Evolutionary conservation across 306 rosid genomes (phyloP).

Genomic region (Echinosophora koreensis): DNA sequence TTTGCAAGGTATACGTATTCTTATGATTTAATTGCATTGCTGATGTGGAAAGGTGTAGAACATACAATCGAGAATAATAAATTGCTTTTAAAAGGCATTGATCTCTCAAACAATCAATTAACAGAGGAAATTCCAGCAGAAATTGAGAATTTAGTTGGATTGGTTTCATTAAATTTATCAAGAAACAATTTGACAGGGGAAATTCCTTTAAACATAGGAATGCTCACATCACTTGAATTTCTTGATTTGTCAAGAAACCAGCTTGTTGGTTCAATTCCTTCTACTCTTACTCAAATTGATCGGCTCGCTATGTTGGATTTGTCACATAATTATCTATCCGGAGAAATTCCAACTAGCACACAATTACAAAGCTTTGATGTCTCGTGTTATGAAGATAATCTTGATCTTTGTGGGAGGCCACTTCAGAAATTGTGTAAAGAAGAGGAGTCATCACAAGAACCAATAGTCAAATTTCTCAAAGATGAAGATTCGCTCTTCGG

Average conservation of each 20-base stretch:
- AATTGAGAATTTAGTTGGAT: neutral
- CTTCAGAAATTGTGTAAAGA: neutral
- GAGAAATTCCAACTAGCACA: neutral
- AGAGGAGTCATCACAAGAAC: neutral
- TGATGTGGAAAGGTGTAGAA: constrained; percentile 43
- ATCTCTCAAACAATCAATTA: constrained; percentile 40
- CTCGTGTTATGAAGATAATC: constrained; percentile 19
- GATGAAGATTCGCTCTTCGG: neutral
- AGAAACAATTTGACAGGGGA: neutral
- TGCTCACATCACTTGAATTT: neutral
- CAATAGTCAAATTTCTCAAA: neutral
- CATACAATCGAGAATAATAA: neutral
- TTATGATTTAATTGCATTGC: neutral
- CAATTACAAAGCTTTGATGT: constrained; percentile 37
- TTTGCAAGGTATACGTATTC: too few species aligned
- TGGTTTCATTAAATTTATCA: constrained; percentile 44
- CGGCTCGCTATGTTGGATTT: neutral
- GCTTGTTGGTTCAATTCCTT: neutral
- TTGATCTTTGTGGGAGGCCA: constrained; percentile 38
- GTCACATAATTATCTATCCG: neutral
- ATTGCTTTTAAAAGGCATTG: neutral
- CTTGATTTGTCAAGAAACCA: neutral
- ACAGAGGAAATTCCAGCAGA: constrained; percentile 9
- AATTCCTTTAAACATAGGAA: neutral
- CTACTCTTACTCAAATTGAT: neutral